Percentiles rank a stretch among this genome's conserved stretches.
phyloP scores from a whole-genome alignment of 129 eudicot genomes.

The Sambucus nigra region DNA sequence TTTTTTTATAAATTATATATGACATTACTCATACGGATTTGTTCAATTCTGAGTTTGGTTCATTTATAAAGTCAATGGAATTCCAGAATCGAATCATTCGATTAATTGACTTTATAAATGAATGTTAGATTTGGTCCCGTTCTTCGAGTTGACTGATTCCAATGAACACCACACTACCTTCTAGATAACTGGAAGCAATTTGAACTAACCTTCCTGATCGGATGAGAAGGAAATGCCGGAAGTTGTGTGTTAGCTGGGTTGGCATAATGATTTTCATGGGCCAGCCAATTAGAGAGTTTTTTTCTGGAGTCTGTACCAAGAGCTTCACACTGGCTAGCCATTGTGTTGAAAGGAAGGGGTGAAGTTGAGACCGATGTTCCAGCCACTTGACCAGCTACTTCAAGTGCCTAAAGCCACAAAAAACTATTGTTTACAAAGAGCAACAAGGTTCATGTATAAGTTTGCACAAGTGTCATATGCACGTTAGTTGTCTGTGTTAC shows the following conservation, averaged over 20 bases:
- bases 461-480: neutral
- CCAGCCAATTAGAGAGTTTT: slow-evolving; percentile 77
- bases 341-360: slow-evolving; percentile 85
- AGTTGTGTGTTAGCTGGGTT: slow-evolving; percentile 15
- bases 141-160: no score
- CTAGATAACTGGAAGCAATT: neutral
- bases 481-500: no score
- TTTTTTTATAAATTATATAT: no score
- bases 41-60: no score
- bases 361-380: slow-evolving; percentile 90
- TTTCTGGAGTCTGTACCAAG: slow-evolving; percentile 80
- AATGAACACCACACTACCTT: no score
- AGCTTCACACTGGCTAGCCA: slow-evolving; percentile 92
- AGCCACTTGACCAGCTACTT: slow-evolving; percentile 98
- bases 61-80: no score
- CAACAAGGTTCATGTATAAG: neutral
- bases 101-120: no score
- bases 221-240: slow-evolving; percentile 12
- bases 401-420: slow-evolving; percentile 58
- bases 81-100: no score
- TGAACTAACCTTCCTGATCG: slow-evolving; percentile 34
- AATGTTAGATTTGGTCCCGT: no score
- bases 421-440: neutral
- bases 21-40: no score
- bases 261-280: slow-evolving; percentile 34